Percentiles rank a stretch among this genome's conserved stretches.
Conservation (phyloP, 176 grass and related monocot species). For the Zoysia japonica region DNA sequence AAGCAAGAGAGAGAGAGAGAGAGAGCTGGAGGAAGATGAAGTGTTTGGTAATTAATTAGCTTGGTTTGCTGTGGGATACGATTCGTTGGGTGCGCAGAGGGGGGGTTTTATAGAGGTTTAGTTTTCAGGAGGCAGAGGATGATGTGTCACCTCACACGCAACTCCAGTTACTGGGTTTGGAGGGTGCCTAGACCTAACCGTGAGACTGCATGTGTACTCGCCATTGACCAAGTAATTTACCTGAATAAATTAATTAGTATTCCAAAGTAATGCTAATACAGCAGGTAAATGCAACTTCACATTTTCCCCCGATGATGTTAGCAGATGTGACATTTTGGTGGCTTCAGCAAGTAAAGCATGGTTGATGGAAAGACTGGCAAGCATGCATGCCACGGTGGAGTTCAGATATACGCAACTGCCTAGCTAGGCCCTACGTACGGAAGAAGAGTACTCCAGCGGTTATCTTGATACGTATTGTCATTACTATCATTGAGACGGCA, state of each 20-base stretch:
- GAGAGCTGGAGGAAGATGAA: background rate
- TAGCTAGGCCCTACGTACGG: slow-evolving; percentile 25
- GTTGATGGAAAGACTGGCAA: slow-evolving; percentile 45
- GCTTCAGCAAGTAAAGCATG: slow-evolving; percentile 35
- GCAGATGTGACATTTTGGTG: slow-evolving; percentile 34
- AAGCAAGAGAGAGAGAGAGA: background rate
- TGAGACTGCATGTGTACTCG: too few species aligned
- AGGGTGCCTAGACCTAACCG: too few species aligned
- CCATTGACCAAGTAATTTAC: too few species aligned
- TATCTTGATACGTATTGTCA: too few species aligned
- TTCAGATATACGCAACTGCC: slow-evolving; percentile 16
- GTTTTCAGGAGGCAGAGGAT: slow-evolving; percentile 19
- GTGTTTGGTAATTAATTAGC: too few species aligned
- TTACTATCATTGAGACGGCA: too few species aligned
- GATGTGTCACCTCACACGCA: background rate
- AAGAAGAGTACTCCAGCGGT: background rate
- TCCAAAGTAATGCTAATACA: background rate
- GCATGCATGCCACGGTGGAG: slow-evolving; percentile 45
- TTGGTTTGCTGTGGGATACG: background rate
- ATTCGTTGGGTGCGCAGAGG: slow-evolving; percentile 47
- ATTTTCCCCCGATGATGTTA: background rate
- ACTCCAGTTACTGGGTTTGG: too few species aligned
- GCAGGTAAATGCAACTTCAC: background rate
- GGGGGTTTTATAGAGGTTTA: slow-evolving; percentile 69
- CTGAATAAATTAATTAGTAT: too few species aligned